Conservation (phyloP, 2,329 filamentous ascomycete species). For the Colletotrichum sp. region DNA sequence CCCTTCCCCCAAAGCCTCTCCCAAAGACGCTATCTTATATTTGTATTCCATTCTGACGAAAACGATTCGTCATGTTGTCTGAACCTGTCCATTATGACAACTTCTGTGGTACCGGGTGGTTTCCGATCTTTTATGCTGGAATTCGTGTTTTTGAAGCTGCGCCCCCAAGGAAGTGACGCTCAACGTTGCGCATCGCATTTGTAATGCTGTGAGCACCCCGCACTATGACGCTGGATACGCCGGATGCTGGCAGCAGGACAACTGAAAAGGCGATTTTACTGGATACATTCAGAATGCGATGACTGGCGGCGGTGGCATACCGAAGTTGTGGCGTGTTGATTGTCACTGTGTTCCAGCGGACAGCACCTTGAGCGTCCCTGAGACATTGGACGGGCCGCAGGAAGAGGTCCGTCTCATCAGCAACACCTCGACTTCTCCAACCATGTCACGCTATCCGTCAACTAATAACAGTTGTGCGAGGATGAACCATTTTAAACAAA, state of each 20-base stretch:
- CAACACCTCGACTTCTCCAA: not conserved
- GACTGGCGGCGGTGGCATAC: not conserved
- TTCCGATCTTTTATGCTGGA: not conserved
- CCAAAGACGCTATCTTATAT: not conserved
- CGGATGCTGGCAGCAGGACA: not conserved
- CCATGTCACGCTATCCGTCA: not conserved
- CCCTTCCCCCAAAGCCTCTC: not conserved
- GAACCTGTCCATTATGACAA: not conserved
- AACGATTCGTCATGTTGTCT: not conserved
- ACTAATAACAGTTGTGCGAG: fast-evolving
- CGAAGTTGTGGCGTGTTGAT: not conserved
- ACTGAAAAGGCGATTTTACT: not conserved
- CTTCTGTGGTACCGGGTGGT: not conserved
- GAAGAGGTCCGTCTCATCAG: not conserved
- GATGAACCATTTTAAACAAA: not conserved
- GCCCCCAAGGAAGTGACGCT: not conserved
- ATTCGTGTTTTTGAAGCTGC: not conserved
- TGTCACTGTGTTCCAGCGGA: not conserved
- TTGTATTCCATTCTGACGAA: not conserved
- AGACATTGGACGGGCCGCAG: not conserved
- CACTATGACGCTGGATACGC: not conserved
- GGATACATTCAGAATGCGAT: not conserved
- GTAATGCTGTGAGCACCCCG: not conserved
- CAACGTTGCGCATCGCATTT: not conserved
- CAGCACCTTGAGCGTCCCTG: not conserved